These are phyloP conservation scores for Phytophthora capsici DNA, from an alignment of 352 stramenopile species.

Conservation along the genomic window DNA sequence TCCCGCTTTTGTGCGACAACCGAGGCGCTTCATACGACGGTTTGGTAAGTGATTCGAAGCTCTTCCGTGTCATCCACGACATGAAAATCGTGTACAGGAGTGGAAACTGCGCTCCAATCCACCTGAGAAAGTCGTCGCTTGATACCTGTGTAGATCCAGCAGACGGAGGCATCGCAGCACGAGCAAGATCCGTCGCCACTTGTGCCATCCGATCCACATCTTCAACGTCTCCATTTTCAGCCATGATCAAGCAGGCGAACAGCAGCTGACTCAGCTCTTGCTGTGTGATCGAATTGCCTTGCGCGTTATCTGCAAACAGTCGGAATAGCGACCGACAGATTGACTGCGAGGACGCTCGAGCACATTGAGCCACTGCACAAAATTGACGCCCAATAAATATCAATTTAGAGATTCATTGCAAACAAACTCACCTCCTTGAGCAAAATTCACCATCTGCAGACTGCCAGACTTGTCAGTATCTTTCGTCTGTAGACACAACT, in stretches of 20 bases:
- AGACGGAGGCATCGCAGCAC: constrained; percentile 43
- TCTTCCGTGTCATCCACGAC: constrained; percentile 69
- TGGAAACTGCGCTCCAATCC: constrained; percentile 63
- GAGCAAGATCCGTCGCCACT: constrained; percentile 50
- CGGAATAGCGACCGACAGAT: constrained; percentile 61
- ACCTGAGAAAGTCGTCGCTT: constrained; percentile 69
- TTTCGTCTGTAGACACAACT: constrained; percentile 53
- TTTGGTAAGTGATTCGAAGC: constrained; percentile 57
- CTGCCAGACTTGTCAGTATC: not conserved
- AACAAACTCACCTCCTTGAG: constrained; percentile 56
- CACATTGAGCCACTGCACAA: constrained; percentile 64
- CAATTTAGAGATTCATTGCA: not conserved
- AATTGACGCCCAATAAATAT: not conserved
- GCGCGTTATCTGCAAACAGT: constrained; percentile 49
- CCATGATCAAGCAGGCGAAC: constrained; percentile 62
- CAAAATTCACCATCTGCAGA: constrained; percentile 61
- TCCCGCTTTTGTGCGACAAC: constrained; percentile 70
- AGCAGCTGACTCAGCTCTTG: constrained; percentile 53
- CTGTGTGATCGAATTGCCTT: constrained; percentile 44
- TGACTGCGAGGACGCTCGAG: constrained; percentile 66
- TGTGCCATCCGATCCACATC: constrained; percentile 38
- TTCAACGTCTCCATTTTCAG: constrained; percentile 42
- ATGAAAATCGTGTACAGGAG: constrained; percentile 81
- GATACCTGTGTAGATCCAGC: constrained; percentile 29
- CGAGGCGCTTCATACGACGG: constrained; percentile 55